These are phyloP conservation scores for Lachancea kluyveri DNA, from an alignment of 805 yeast genomes.

Conservation along the genomic window DNA sequence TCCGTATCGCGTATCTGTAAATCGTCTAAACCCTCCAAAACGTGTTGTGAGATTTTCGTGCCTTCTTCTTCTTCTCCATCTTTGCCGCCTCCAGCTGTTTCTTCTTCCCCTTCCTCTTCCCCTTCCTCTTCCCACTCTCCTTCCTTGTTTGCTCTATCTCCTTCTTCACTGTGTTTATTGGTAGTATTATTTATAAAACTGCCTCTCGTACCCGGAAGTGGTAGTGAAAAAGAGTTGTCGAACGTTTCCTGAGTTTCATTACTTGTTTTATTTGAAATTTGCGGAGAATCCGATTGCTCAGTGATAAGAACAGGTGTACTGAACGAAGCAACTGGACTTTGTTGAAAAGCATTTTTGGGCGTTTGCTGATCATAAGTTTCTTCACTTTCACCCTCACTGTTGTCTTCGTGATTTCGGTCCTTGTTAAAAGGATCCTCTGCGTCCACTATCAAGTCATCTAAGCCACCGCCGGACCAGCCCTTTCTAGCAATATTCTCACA, in stretches of 20 bases:
- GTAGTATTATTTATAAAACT: no score
- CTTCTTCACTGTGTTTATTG: not conserved
- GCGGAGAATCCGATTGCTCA: not conserved
- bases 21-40: no score
- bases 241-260: conserved; percentile 9
- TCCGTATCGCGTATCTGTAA: no score
- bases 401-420: conserved; percentile 4
- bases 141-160: not conserved
- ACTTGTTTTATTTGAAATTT: no score
- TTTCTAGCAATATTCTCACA: conserved; percentile 76
- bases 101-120: conserved; percentile 10
- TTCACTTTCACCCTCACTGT: conserved; percentile 8
- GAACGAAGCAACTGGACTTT: conserved; percentile 1
- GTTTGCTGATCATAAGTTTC: conserved; percentile 10
- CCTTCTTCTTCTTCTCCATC: no score
- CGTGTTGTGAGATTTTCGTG: no score
- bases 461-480: conserved; percentile 84
- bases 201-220: conserved; percentile 30
- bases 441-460: conserved; percentile 57
- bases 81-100: conserved; percentile 10
- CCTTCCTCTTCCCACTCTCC: conserved; percentile 5
- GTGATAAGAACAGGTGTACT: not conserved
- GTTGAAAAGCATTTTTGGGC: conserved; percentile 1
- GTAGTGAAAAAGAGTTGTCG: conserved; percentile 50
- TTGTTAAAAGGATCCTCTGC: conserved; percentile 55